A percentile compares a stretch with the other conserved stretches of the same genome.
phyloP scores from a whole-genome alignment of 2,329 filamentous ascomycete species.

The Stachybotrys chartarum region DNA sequence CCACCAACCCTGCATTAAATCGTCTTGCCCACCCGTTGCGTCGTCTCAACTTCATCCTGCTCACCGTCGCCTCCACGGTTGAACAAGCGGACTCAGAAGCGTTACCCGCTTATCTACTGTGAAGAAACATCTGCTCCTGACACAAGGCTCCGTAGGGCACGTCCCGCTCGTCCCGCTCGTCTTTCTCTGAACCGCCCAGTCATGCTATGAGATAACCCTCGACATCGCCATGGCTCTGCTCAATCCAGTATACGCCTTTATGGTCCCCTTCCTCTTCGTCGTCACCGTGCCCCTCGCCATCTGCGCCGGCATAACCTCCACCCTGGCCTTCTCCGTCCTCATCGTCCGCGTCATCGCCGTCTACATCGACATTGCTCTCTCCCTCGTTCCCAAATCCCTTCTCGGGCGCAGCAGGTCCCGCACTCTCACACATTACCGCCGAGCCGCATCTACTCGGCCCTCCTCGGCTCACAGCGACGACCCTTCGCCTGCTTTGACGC shows the following conservation, averaged over 20 bases:
- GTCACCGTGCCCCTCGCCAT: constrained; percentile 57
- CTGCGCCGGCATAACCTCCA: constrained; percentile 56
- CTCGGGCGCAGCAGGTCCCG: constrained; percentile 27
- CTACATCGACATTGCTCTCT: constrained; percentile 55
- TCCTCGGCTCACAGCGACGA: constrained; percentile 10
- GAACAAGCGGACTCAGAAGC: no score
- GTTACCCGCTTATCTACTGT: no score
- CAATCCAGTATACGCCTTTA: constrained; percentile 47
- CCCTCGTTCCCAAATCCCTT: constrained; percentile 50
- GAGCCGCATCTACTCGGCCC: constrained; percentile 9
- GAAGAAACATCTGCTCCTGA: no score
- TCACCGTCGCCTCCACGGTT: no score
- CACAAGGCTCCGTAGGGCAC: no score
- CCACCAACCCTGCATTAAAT: no score
- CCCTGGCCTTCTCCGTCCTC: constrained; percentile 53
- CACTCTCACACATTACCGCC: constrained; percentile 13
- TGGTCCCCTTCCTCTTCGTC: constrained; percentile 55
- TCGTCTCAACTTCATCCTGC: no score
- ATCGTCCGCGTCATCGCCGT: constrained; percentile 53
- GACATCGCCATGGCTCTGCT: constrained; percentile 39
- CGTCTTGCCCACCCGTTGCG: no score
- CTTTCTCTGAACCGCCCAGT: no score
- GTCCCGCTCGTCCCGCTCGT: no score
- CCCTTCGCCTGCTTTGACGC: constrained; percentile 11
- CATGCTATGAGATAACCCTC: constrained; percentile 11